Percentiles rank a stretch among this genome's conserved stretches.
phyloP scores from a whole-genome alignment of 352 stramenopile species.

The Pythium plurisporium region DNA sequence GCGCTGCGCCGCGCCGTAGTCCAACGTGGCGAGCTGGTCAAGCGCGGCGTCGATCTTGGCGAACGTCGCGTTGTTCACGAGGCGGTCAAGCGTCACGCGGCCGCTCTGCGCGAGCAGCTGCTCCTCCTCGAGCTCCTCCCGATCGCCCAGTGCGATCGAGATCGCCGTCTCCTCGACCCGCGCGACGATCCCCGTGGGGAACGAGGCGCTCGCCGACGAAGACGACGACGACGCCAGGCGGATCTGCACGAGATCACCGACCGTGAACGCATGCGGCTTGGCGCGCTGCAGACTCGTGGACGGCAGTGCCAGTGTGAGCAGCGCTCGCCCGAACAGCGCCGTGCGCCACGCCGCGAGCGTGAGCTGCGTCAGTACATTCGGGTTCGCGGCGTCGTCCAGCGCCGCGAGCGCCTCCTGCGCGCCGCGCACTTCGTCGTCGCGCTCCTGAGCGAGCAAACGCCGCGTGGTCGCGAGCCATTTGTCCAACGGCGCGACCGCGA shows the following conservation, averaged over 20 bases:
- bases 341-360: slow-evolving; percentile 37
- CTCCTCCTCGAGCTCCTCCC: slow-evolving; percentile 54
- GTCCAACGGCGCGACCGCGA: slow-evolving; percentile 34
- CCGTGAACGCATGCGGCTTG: slow-evolving; percentile 79
- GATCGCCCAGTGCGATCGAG: slow-evolving; percentile 46
- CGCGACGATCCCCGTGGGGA: slow-evolving; percentile 59
- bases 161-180: slow-evolving; percentile 57
- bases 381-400: slow-evolving; percentile 54
- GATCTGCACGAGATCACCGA: slow-evolving; percentile 82
- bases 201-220: slow-evolving; percentile 3
- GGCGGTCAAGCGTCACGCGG: slow-evolving; percentile 60
- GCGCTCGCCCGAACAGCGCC: slow-evolving; percentile 62
- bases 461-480: slow-evolving; percentile 47
- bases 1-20: slow-evolving; percentile 45
- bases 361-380: slow-evolving; percentile 60
- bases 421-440: slow-evolving; percentile 55
- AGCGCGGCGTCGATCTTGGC: slow-evolving; percentile 59
- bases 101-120: slow-evolving; percentile 25
- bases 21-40: slow-evolving; percentile 60
- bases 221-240: slow-evolving; percentile 16
- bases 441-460: slow-evolving; percentile 47
- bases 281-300: slow-evolving; percentile 31
- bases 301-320: slow-evolving; percentile 55
- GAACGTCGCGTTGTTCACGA: slow-evolving; percentile 87
- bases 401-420: slow-evolving; percentile 51